These are phyloP conservation scores for Tolypocladium sp. DNA, from an alignment of 2,329 filamentous ascomycete genomes.

Conservation along the genomic window DNA sequence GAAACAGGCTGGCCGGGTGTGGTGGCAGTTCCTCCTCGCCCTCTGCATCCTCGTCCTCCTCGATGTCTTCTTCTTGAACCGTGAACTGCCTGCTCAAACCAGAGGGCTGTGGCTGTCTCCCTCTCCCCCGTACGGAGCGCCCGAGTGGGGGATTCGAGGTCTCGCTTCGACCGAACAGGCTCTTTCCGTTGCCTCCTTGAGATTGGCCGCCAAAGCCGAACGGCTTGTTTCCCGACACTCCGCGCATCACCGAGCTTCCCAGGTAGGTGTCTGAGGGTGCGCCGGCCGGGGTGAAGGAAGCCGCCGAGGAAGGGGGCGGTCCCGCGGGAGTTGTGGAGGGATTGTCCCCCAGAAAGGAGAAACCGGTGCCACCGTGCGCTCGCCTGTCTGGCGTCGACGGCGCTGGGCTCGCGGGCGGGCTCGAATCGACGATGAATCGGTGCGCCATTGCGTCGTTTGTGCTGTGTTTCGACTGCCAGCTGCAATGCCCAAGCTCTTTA, in stretches of 20 bases:
- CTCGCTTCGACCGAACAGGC: conserved; percentile 26
- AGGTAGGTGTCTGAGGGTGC: conserved; percentile 46
- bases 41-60: conserved; percentile 21
- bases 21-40: conserved; percentile 24
- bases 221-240: conserved; percentile 27
- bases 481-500: not conserved
- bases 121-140: conserved; percentile 33
- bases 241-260: conserved; percentile 43
- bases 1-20: conserved; percentile 22
- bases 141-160: conserved; percentile 34
- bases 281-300: conserved; percentile 47
- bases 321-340: conserved; percentile 46
- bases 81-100: conserved; percentile 36
- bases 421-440: conserved; percentile 33
- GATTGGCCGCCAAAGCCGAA: conserved; percentile 27
- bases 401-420: conserved; percentile 29
- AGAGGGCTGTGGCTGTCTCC: conserved; percentile 41
- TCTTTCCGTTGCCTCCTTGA: conserved; percentile 20
- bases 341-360: conserved; percentile 31
- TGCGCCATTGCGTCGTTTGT: conserved; percentile 24
- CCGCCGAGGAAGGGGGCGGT: conserved; percentile 41
- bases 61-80: conserved; percentile 21
- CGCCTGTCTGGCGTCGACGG: conserved; percentile 41
- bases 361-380: conserved; percentile 20
- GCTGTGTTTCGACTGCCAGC: not conserved